These are phyloP conservation scores for Fusarium piperis DNA, from an alignment of 2,329 filamentous ascomycete genomes.

Conservation along the genomic window DNA sequence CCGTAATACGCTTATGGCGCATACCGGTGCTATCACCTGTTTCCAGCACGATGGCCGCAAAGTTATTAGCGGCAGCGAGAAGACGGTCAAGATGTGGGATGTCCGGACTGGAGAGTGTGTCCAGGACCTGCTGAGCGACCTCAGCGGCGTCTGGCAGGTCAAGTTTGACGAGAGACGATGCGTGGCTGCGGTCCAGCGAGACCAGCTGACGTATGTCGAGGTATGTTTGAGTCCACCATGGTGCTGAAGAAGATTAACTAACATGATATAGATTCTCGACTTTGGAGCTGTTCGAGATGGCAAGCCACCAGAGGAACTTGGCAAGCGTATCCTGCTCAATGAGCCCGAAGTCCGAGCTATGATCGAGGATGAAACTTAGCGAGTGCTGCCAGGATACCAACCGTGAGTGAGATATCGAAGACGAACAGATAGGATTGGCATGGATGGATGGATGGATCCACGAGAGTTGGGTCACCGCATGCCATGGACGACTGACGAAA, in stretches of 20 bases:
- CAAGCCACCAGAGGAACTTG: conserved; percentile 78
- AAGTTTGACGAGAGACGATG: conserved; percentile 96
- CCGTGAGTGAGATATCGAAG: background rate
- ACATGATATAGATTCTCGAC: conserved; percentile 80
- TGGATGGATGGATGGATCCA: conserved; percentile 18
- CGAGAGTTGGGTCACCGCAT: conserved; percentile 12
- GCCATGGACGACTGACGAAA: conserved; percentile 26
- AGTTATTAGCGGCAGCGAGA: conserved; percentile 94
- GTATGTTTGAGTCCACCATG: conserved; percentile 62
- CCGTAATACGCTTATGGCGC: conserved; percentile 88
- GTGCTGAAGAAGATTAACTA: background rate
- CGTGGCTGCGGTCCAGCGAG: conserved; percentile 94
- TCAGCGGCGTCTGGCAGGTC: conserved; percentile 99
- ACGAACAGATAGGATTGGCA: background rate
- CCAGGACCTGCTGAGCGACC: conserved; percentile 89
- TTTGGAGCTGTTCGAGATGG: conserved; percentile 95
- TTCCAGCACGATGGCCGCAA: conserved; percentile 98
- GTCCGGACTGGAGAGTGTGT: conserved; percentile 91
- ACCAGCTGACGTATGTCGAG: conserved; percentile 94
- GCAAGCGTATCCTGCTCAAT: conserved; percentile 78
- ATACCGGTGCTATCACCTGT: conserved; percentile 97
- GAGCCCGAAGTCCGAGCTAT: conserved; percentile 62
- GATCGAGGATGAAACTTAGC: conserved; percentile 55
- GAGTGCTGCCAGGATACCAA: conserved; percentile 4
- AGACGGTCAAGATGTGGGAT: conserved; percentile 99